Conservation (phyloP, 352 stramenopile genomes). For the Phytophthora crassamura region DNA sequence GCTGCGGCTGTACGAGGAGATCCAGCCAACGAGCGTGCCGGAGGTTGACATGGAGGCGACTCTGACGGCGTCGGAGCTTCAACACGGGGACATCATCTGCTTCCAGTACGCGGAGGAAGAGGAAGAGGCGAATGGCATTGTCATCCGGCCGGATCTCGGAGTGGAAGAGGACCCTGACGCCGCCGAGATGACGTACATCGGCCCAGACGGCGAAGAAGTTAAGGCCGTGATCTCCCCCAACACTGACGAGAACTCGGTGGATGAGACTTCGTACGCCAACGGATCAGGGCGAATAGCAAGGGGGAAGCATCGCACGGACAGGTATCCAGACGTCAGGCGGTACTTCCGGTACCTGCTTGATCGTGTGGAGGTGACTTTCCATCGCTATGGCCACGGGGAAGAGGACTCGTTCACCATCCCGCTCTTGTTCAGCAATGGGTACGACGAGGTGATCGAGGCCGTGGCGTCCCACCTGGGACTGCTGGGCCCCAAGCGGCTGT, state of each 20-base stretch:
- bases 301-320: constrained; percentile 32
- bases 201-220: constrained; percentile 36
- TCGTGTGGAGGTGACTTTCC: constrained; percentile 79
- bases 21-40: constrained; percentile 69
- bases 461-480: constrained; percentile 57
- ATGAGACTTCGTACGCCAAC: constrained; percentile 10
- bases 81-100: constrained; percentile 87
- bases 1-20: constrained; percentile 79
- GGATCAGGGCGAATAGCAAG: constrained; percentile 8
- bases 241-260: constrained; percentile 23
- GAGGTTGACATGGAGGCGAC: constrained; percentile 61
- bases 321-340: constrained; percentile 71
- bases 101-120: constrained; percentile 68
- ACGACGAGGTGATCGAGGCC: constrained; percentile 77
- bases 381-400: constrained; percentile 54
- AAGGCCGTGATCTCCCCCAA: constrained; percentile 24
- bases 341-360: constrained; percentile 89
- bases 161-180: constrained; percentile 37
- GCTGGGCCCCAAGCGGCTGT: constrained; percentile 47
- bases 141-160: constrained; percentile 25
- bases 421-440: constrained; percentile 74
- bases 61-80: constrained; percentile 67
- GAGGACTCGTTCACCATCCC: constrained; percentile 56
- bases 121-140: constrained; percentile 22
- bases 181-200: constrained; percentile 31